These are phyloP conservation scores for Paspalum vaginatum DNA, from an alignment of 176 grass and related monocot species.

Conservation along the genomic window DNA sequence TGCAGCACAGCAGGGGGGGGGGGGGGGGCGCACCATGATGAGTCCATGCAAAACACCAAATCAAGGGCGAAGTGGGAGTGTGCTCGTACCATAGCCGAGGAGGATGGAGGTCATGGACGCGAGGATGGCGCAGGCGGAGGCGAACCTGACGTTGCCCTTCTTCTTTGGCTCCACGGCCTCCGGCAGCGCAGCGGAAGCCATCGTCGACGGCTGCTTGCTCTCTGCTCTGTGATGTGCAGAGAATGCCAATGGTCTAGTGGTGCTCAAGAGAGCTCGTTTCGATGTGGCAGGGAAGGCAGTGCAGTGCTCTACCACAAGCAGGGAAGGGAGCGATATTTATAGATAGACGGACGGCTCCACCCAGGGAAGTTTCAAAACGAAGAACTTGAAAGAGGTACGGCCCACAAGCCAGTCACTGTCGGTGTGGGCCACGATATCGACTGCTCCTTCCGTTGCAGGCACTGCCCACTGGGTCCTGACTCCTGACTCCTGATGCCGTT, in stretches of 20 bases:
- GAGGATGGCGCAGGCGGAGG: conserved; percentile 74
- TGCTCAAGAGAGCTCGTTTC: conserved; percentile 21
- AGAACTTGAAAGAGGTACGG: not conserved
- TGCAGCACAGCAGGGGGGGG: too few species aligned
- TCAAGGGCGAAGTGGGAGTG: not conserved
- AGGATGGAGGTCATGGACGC: conserved; percentile 95
- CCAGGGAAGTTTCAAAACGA: not conserved
- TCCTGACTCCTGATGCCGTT: not conserved
- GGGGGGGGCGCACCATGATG: not conserved
- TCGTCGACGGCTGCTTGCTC: conserved; percentile 3
- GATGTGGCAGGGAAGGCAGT: conserved; percentile 7
- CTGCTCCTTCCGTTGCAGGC: not conserved
- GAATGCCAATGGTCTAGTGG: conserved; percentile 11
- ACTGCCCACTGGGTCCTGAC: conserved; percentile 11
- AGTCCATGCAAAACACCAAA: not conserved
- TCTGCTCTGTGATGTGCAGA: not conserved
- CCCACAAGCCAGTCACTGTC: not conserved
- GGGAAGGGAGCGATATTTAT: conserved; percentile 43
- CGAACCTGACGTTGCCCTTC: conserved; percentile 57
- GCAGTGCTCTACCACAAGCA: conserved; percentile 1
- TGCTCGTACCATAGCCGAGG: conserved; percentile 63
- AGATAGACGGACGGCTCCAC: not conserved
- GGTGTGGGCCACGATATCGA: not conserved
- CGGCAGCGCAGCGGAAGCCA: conserved; percentile 50
- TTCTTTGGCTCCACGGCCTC: conserved; percentile 38